Percentiles rank a stretch among this genome's conserved stretches.
These are phyloP conservation scores for Chlorella sp. DNA, from an alignment of 139 green algal genomes.

Conservation along the genomic window DNA sequence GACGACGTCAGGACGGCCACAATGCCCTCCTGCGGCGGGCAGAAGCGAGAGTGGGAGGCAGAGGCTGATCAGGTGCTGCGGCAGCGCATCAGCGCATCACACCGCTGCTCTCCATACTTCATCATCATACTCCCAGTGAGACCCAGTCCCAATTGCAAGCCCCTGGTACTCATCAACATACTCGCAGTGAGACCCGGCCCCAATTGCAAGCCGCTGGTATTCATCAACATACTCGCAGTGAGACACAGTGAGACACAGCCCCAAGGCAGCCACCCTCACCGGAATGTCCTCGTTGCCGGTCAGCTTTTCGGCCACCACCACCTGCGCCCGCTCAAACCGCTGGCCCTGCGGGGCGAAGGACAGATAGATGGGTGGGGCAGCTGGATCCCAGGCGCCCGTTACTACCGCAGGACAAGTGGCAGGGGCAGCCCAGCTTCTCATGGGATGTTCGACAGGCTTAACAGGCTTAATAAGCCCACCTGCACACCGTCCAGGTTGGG, in stretches of 20 bases:
- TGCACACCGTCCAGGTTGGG: conserved; percentile 68
- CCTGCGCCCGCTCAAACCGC: conserved; percentile 46
- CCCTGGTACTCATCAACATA: too few species aligned
- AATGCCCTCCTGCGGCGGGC: conserved; percentile 53
- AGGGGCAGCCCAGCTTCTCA: background rate
- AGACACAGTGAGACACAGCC: too few species aligned
- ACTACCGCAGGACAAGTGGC: background rate
- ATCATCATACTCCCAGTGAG: too few species aligned
- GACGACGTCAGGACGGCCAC: conserved; percentile 76
- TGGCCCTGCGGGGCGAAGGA: conserved; percentile 40
- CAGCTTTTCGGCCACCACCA: conserved; percentile 67
- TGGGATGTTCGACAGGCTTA: background rate
- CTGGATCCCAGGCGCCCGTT: too few species aligned
- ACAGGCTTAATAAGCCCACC: background rate
- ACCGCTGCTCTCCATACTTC: too few species aligned
- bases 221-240: too few species aligned
- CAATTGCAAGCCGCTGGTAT: too few species aligned
- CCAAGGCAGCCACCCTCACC: too few species aligned
- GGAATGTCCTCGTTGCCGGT: conserved; percentile 95
- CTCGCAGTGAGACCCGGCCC: too few species aligned
- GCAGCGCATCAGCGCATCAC: too few species aligned
- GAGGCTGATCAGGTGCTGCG: too few species aligned
- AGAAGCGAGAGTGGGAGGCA: background rate
- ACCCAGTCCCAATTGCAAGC: too few species aligned
- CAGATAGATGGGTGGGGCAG: background rate